Percentiles rank a stretch among this genome's conserved stretches.
Evolutionary conservation across 768 basidiomycete genomes (phyloP).

Genomic region (Mycena rebaudengoi): DNA sequence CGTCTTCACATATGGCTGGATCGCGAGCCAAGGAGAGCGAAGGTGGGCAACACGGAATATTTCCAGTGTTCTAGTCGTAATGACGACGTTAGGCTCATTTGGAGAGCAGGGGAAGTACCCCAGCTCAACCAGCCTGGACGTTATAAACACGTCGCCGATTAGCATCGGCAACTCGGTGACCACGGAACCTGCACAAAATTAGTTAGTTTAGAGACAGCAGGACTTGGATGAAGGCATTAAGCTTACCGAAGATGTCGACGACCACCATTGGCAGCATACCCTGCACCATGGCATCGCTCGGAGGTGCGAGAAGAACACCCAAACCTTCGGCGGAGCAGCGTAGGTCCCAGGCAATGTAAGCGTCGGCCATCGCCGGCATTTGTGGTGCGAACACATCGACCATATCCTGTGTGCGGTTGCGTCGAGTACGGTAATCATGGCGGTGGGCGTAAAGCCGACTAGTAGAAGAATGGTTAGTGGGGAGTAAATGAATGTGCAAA

Average conservation of each 20-base stretch:
- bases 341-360: not conserved
- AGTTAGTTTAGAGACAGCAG: not conserved
- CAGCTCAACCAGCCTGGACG: conserved; percentile 14
- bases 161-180: not conserved
- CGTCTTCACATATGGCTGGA: not conserved
- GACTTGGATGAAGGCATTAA: not conserved
- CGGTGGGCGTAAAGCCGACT: not conserved
- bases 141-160: not conserved
- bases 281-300: not conserved
- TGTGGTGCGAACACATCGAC: not conserved
- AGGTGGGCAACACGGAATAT: not conserved
- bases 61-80: not conserved
- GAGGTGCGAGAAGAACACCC: not conserved
- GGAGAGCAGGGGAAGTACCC: not conserved
- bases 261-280: not conserved
- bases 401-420: not conserved
- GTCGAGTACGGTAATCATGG: not conserved
- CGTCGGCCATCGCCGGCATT: not conserved
- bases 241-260: not conserved
- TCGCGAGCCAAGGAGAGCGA: not conserved
- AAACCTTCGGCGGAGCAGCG: not conserved
- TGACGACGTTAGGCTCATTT: not conserved
- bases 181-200: not conserved
- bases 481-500: not conserved
- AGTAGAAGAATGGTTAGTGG: not conserved